phyloP scores from a whole-genome alignment of 1,139 yeast species.

The Suhomyces bribrorum region DNA sequence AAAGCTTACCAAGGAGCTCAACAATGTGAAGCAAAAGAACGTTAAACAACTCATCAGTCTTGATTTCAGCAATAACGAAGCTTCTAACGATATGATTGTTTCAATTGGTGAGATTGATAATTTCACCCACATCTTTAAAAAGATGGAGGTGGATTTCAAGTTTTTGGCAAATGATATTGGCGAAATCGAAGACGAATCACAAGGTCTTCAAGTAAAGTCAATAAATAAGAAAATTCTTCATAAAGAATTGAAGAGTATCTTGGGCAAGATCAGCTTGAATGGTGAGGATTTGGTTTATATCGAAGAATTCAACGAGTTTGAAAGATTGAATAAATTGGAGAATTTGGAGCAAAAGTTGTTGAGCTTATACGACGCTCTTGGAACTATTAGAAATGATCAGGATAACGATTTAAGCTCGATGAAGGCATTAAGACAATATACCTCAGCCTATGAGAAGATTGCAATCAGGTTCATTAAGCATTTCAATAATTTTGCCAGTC shows the following conservation, averaged over 20 bases:
- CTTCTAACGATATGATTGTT: conserved; percentile 36
- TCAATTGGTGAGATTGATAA: conserved; percentile 67
- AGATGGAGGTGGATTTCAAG: conserved; percentile 45
- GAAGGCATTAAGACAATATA: conserved; percentile 73
- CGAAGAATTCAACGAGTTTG: conserved; percentile 50
- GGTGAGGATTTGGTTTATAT: conserved; percentile 54
- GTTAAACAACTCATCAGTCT: conserved; percentile 40
- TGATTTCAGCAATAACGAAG: conserved; percentile 41
- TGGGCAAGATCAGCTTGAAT: conserved; percentile 69
- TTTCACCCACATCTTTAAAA: conserved; percentile 51
- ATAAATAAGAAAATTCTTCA: conserved; percentile 76
- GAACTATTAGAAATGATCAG: conserved; percentile 54
- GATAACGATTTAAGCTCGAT: conserved; percentile 58
- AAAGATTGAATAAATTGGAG: conserved; percentile 44
- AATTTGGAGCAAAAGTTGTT: conserved; percentile 58
- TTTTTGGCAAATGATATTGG: conserved; percentile 63
- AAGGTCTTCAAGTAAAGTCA: conserved; percentile 82
- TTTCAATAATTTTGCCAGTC: conserved; percentile 47
- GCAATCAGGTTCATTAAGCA: conserved; percentile 53
- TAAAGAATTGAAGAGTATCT: conserved; percentile 65
- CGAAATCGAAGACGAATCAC: conserved; percentile 71
- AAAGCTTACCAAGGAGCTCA: conserved; percentile 49
- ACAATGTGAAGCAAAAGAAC: conserved; percentile 38
- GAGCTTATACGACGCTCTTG: conserved; percentile 65
- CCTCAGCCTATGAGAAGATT: conserved; percentile 59